Percentiles rank a stretch among this genome's conserved stretches.
Evolutionary conservation across 805 yeast genomes (phyloP).

Genomic region (Yamadazyma endophytica): DNA sequence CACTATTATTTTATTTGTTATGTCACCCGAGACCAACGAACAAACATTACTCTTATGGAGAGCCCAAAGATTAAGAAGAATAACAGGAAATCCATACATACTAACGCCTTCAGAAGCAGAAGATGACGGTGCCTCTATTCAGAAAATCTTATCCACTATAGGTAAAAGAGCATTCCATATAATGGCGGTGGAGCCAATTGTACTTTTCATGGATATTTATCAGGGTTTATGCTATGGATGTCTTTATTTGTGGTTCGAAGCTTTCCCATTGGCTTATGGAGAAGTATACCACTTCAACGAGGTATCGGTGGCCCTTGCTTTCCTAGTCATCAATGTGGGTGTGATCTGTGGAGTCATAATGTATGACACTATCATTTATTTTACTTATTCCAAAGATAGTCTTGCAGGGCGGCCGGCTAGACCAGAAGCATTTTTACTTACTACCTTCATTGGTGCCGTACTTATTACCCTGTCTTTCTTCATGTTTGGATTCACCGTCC

Average conservation of each 20-base stretch:
- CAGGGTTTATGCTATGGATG: constrained; percentile 50
- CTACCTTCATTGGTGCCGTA: constrained; percentile 37
- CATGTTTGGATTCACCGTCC: constrained; percentile 47
- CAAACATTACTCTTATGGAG: constrained; percentile 44
- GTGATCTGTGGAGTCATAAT: constrained; percentile 2
- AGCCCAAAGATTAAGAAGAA: constrained; percentile 43
- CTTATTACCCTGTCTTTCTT: constrained; percentile 39
- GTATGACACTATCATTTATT: constrained; percentile 2
- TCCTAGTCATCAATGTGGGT: constrained; percentile 5
- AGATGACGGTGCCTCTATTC: constrained; percentile 8
- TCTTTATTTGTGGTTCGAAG: constrained; percentile 56
- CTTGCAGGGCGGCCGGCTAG: constrained; percentile 15
- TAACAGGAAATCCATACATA: constrained; percentile 47
- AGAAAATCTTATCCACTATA: constrained; percentile 18
- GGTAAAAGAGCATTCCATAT: constrained; percentile 49
- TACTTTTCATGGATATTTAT: constrained; percentile 49
- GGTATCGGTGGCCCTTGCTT: constrained; percentile 39
- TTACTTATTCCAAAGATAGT: constrained; percentile 1
- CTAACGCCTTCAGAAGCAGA: constrained; percentile 35
- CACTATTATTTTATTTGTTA: constrained; percentile 2
- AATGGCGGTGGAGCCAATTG: constrained; percentile 51
- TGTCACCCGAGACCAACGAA: constrained; percentile 28
- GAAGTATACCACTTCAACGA: constrained; percentile 44
- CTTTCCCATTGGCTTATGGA: constrained; percentile 52
- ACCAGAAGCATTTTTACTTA: constrained; percentile 39